Evolutionary conservation across 176 grass and related monocot genomes (phyloP), one percentile per base, ranked within the genome.

Genomic region (Aegilops longissima): DNA sequence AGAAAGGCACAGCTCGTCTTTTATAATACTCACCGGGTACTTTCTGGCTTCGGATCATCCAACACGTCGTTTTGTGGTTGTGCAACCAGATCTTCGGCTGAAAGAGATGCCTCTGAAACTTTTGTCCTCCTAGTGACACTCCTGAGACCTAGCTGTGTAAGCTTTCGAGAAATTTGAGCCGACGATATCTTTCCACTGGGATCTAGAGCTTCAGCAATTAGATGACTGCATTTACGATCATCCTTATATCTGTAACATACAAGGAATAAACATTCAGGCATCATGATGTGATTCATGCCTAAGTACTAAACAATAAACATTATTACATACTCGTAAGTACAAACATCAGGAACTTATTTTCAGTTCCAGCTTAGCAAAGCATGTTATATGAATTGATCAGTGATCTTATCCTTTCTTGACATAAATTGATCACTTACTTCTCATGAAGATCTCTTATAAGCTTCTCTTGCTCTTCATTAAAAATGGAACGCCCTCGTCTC

Each of bases 201-300:
- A 83, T 95, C 89, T 87, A 98, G 86, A 83, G 96, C 93, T 85
- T 93, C 88, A 79, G 96, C 93, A 86, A 95, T 98, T 20, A 94
- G 76, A 83, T 79, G 89, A 73, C 81, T 90, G 70, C 90, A 98
- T 88, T 82, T 87, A 5, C 81, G 83, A 14, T 95, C 93, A 83
- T 92, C 96, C 82, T 94, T 98, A n/a, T 93, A 87, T 87, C 96
- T 98, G 80, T 25, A 90, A 93, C 33, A 81, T 61, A 45, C 66
- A 87, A 87, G 56, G 72, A 65, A 74, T 59, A 72, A 70, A 86
- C 17, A 83, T 70, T 85, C 79, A 73, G 49, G 66, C 78, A 67
- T 89, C 70, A 35, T 69, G 23, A 81, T 69, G 39, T 13, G 31
- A 75, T 83, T 35, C 75, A 72, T 49, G 66, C 23, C 33, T 5